phyloP scores from a whole-genome alignment of 495 filamentous ascomycete genomes.

The Penicillium turbatum region DNA sequence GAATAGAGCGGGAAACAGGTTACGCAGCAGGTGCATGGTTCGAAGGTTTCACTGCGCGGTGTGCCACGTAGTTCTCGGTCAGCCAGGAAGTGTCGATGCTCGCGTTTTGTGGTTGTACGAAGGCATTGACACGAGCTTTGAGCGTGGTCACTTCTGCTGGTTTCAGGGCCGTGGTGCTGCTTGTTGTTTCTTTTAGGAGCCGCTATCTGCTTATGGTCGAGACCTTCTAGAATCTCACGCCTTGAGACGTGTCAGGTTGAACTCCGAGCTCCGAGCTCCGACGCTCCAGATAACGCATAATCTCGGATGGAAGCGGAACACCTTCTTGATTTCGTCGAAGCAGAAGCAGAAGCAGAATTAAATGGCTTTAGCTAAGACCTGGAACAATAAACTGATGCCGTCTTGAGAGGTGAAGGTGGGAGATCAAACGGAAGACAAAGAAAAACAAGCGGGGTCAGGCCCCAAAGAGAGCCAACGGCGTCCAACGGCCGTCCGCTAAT shows the following conservation, averaged over 20 bases:
- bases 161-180: too few relatives aligned
- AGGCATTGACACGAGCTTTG: background rate
- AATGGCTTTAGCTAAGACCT: too few relatives aligned
- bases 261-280: constrained; percentile 4
- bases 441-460: background rate
- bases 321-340: too few relatives aligned
- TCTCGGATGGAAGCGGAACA: too few relatives aligned
- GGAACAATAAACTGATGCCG: too few relatives aligned
- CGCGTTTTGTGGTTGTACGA: background rate
- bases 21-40: background rate
- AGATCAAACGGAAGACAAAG: background rate
- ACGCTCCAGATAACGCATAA: background rate
- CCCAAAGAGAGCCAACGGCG: background rate
- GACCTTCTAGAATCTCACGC: background rate
- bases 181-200: too few relatives aligned
- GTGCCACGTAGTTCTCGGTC: background rate
- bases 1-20: background rate
- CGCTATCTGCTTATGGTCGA: too few relatives aligned
- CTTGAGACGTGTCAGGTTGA: background rate
- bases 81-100: background rate
- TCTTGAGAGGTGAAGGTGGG: background rate
- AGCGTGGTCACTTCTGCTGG: too few relatives aligned
- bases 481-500: background rate
- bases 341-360: too few relatives aligned
- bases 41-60: background rate